These are phyloP conservation scores for Heimioporus sp. DNA, from an alignment of 768 basidiomycete species.

Conservation along the genomic window DNA sequence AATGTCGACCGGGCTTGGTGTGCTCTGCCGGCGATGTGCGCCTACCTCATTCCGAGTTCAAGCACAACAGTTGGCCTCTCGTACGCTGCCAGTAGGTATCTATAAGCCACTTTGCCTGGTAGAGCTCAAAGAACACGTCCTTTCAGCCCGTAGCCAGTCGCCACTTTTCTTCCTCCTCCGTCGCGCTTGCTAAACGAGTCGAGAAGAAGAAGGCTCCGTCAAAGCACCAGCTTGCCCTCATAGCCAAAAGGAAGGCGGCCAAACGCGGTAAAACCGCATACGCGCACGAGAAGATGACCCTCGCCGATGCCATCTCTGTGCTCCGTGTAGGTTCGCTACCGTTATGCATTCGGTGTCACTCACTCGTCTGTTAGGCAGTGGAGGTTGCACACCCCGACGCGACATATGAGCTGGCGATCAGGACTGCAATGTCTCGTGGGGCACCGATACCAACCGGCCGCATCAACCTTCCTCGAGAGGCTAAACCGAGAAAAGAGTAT, in stretches of 20 bases:
- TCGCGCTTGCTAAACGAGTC: constrained; percentile 44
- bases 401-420: constrained; percentile 78
- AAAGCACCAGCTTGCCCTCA: constrained; percentile 69
- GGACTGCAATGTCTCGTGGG: constrained; percentile 76
- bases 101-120: background rate
- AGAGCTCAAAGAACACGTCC: background rate
- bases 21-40: constrained; percentile 20
- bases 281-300: constrained; percentile 62
- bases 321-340: constrained; percentile 53
- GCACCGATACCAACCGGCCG: constrained; percentile 87
- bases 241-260: constrained; percentile 56
- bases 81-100: constrained; percentile 1
- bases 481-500: constrained; percentile 67
- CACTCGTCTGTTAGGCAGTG: constrained; percentile 55
- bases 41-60: too few species aligned
- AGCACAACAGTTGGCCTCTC: constrained; percentile 41
- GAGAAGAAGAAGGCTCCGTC: constrained; percentile 59
- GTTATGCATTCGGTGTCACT: constrained; percentile 2
- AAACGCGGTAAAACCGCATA: constrained; percentile 54
- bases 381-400: constrained; percentile 76
- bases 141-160: constrained; percentile 4
- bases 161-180: constrained; percentile 51
- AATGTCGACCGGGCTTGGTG: constrained; percentile 22
- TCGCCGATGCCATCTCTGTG: constrained; percentile 64
- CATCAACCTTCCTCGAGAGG: constrained; percentile 79